phyloP scores from a whole-genome alignment of 306 rosid species.

The Benincasa hispida region DNA sequence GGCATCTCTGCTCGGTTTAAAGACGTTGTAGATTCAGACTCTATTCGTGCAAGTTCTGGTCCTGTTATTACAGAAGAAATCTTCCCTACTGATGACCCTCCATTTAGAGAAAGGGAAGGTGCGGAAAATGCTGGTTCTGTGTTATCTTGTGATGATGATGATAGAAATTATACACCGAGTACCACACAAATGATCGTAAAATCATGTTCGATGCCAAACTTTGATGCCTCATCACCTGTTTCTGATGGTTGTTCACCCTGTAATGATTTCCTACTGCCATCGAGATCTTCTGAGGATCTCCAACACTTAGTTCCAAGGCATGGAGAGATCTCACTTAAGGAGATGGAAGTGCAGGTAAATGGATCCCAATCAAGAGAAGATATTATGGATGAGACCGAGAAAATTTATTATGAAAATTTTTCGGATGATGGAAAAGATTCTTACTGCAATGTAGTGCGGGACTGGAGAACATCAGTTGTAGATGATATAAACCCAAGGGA shows the following conservation, averaged over 20 bases:
- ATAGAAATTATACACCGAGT: constrained; percentile 15
- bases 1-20: constrained; percentile 11
- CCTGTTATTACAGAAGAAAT: constrained; percentile 23
- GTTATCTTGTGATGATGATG: constrained; percentile 32
- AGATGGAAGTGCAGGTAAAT: constrained; percentile 25
- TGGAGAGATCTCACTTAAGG: constrained; percentile 23
- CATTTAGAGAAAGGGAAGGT: constrained; percentile 38
- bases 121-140: constrained; percentile 32
- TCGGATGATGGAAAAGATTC: constrained; percentile 48
- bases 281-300: constrained; percentile 65
- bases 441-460: constrained; percentile 34
- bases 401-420: constrained; percentile 20
- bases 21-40: constrained; percentile 12
- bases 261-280: constrained; percentile 16
- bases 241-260: constrained; percentile 14
- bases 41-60: constrained; percentile 19
- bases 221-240: constrained; percentile 24
- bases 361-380: constrained; percentile 27
- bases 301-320: constrained; percentile 25
- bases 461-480: constrained; percentile 53
- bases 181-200: constrained; percentile 24
- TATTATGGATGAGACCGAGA: constrained; percentile 24
- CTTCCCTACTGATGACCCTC: constrained; percentile 38
- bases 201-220: constrained; percentile 51
- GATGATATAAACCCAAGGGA: constrained; percentile 24